A percentile compares a stretch with the other conserved stretches of the same genome.
These are phyloP conservation scores for Cladorrhinum sp. DNA, from an alignment of 2,329 filamentous ascomycete genomes.

Conservation along the genomic window DNA sequence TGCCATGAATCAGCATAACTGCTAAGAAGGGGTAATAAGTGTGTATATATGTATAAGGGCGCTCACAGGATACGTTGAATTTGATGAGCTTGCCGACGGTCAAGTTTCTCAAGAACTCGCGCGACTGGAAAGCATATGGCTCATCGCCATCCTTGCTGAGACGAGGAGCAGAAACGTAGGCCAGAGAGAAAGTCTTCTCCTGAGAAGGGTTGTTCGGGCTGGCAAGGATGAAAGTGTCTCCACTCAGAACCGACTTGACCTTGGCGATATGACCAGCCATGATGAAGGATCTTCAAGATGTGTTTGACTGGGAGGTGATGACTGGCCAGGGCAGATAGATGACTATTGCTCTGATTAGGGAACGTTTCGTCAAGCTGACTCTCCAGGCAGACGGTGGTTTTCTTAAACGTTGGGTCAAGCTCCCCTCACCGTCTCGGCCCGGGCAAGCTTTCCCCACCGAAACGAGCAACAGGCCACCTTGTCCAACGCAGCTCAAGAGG, in stretches of 20 bases:
- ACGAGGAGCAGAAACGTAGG: constrained; percentile 86
- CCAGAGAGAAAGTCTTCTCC: constrained; percentile 85
- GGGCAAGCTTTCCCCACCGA: neutral
- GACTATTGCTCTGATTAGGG: neutral
- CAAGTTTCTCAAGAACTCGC: constrained; percentile 83
- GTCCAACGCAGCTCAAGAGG: neutral
- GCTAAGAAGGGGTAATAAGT: neutral
- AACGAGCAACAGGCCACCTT: neutral
- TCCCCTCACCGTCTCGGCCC: neutral
- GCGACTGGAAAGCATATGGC: constrained; percentile 88
- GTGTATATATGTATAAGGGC: neutral
- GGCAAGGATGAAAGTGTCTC: constrained; percentile 83
- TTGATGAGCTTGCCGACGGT: constrained; percentile 83
- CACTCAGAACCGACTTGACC: constrained; percentile 92
- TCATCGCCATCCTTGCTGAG: constrained; percentile 87
- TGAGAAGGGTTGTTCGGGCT: constrained; percentile 76
- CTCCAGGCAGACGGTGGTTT: neutral
- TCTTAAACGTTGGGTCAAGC: neutral
- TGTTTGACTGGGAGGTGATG: neutral
- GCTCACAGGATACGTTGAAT: constrained; percentile 68
- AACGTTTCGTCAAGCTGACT: neutral
- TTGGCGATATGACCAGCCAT: constrained; percentile 55
- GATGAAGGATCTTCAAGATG: neutral
- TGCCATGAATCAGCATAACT: neutral
- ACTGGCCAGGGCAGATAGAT: neutral